Conservation (phyloP, 2,329 filamentous ascomycete genomes). For the Fusarium nodosum region DNA sequence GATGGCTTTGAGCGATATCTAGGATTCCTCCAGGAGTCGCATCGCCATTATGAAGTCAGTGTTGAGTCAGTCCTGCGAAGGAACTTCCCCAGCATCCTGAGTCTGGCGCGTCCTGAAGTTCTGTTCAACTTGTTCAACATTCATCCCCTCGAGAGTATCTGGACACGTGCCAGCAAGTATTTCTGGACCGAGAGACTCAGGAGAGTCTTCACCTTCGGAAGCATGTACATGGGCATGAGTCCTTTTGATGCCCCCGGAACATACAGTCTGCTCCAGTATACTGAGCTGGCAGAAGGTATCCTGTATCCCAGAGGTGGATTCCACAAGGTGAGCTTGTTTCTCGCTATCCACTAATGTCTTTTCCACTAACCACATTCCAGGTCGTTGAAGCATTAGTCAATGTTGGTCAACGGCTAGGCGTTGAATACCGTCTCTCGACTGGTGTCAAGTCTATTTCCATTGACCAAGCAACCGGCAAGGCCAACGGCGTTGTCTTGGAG, state of each 20-base stretch:
- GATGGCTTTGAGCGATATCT: constrained; percentile 79
- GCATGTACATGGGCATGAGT: constrained; percentile 87
- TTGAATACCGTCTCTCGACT: constrained; percentile 71
- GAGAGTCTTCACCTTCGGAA: constrained; percentile 81
- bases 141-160: constrained; percentile 80
- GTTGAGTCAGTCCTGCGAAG: constrained; percentile 74
- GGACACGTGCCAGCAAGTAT: constrained; percentile 73
- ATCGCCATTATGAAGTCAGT: constrained; percentile 77
- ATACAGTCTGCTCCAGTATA: constrained; percentile 79
- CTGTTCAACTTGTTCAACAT: constrained; percentile 69
- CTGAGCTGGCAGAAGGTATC: constrained; percentile 81
- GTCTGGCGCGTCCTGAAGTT: constrained; percentile 71
- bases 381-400: constrained; percentile 73
- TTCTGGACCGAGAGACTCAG: constrained; percentile 78
- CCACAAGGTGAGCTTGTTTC: constrained; percentile 58
- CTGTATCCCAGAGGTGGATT: constrained; percentile 82
- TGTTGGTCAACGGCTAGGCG: constrained; percentile 73
- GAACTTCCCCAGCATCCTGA: constrained; percentile 74
- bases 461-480: constrained; percentile 61
- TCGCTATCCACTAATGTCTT: fast-evolving
- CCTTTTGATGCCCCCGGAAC: constrained; percentile 82
- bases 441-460: constrained; percentile 66
- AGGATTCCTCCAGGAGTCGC: constrained; percentile 74
- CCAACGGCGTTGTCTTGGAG: constrained; percentile 70
- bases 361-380: constrained; percentile 7